phyloP scores from a whole-genome alignment of 257 asterid species.

The Solanum habrochaites region DNA sequence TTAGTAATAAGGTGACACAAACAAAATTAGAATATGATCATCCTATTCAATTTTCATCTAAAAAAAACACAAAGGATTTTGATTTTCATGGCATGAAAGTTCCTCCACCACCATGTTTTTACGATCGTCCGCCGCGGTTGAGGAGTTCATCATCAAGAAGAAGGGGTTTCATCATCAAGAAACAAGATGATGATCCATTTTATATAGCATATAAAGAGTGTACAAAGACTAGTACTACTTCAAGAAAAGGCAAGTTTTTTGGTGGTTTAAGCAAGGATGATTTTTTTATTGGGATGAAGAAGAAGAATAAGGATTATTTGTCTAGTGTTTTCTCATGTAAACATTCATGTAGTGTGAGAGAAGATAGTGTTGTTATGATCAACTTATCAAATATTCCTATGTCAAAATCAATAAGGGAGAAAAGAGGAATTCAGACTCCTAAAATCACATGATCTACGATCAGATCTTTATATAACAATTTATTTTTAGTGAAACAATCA shows the following conservation, averaged over 20 bases:
- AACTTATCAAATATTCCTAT: conserved; percentile 11
- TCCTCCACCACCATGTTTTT: conserved; percentile 45
- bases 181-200: conserved; percentile 54
- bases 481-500: background rate
- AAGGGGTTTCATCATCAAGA: conserved; percentile 25
- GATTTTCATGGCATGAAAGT: conserved; percentile 13
- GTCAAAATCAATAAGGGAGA: conserved; percentile 29
- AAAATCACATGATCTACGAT: background rate
- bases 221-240: conserved; percentile 32
- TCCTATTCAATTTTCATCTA: background rate
- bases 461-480: background rate
- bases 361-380: conserved; percentile 22
- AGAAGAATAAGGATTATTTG: conserved; percentile 19
- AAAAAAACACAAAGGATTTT: conserved; percentile 9
- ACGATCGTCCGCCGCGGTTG: conserved; percentile 3
- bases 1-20: conserved; percentile 18
- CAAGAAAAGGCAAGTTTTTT: conserved; percentile 13
- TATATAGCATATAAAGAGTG: conserved; percentile 59
- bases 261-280: background rate
- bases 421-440: background rate
- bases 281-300: conserved; percentile 23
- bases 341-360: conserved; percentile 21
- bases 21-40: background rate
- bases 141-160: conserved; percentile 27
- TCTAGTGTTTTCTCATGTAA: conserved; percentile 42